A percentile compares a stretch with the other conserved stretches of the same genome.
Evolutionary conservation across 2,329 filamentous ascomycete species (phyloP).

Genomic region (Phaeoacremonium minimum): DNA sequence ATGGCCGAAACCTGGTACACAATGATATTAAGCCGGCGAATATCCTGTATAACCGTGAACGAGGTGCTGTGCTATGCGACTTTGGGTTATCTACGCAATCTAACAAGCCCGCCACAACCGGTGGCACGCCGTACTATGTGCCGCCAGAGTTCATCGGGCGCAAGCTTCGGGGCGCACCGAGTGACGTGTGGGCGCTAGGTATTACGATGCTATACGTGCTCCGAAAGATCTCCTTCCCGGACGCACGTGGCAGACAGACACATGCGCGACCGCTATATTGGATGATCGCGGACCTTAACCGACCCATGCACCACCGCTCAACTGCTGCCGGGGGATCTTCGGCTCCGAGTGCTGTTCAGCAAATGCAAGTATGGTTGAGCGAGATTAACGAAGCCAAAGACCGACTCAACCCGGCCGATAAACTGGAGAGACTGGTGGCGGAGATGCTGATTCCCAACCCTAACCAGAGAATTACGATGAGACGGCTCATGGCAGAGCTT

Average conservation of each 20-base stretch:
- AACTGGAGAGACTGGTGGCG: conserved; percentile 44
- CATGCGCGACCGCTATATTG: conserved; percentile 51
- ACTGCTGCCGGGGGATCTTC: conserved; percentile 7
- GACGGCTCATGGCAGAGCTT: conserved; percentile 42
- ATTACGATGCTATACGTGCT: conserved; percentile 58
- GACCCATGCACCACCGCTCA: conserved; percentile 14
- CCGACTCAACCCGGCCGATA: conserved; percentile 39
- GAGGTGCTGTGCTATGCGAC: conserved; percentile 57
- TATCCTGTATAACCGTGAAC: conserved; percentile 54
- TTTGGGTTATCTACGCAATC: conserved; percentile 51
- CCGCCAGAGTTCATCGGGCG: conserved; percentile 56
- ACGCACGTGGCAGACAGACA: conserved; percentile 41
- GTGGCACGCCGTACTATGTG: conserved; percentile 59
- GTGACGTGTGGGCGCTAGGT: conserved; percentile 57
- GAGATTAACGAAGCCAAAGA: conserved; percentile 46
- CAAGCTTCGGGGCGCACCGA: conserved; percentile 47
- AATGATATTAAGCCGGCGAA: conserved; percentile 62
- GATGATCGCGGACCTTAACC: conserved; percentile 53
- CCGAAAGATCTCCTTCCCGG: conserved; percentile 50
- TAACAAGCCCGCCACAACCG: conserved; percentile 39
- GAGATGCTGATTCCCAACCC: conserved; percentile 52
- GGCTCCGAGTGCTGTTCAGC: conserved; percentile 32
- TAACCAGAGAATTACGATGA: conserved; percentile 48
- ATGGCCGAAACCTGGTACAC: conserved; percentile 48
- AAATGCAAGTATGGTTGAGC: conserved; percentile 54